A percentile compares a stretch with the other conserved stretches of the same genome.
These are phyloP conservation scores for Debaryomyces robertsiae DNA, from an alignment of 1,139 yeast genomes.

Conservation along the genomic window DNA sequence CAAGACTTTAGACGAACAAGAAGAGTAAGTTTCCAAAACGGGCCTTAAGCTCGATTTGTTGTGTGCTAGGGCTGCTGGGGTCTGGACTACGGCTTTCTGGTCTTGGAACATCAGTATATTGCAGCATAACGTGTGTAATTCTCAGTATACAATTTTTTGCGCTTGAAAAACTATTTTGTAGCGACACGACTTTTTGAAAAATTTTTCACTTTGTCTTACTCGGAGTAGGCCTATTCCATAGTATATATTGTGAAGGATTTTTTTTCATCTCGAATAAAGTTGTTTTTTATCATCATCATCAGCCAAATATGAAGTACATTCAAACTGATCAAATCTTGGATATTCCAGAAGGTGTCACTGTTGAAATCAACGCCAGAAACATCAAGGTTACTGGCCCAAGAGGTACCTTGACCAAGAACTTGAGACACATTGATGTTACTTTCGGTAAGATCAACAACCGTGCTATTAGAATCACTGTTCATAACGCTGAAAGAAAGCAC, in stretches of 20 bases:
- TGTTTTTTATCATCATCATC: conserved; percentile 20
- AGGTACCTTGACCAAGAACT: conserved; percentile 89
- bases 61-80: no score
- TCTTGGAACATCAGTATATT: conserved; percentile 6
- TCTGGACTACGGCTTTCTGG: no score
- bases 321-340: conserved; percentile 91
- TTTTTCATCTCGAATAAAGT: conserved; percentile 7
- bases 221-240: not conserved
- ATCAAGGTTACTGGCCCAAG: conserved; percentile 97
- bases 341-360: conserved; percentile 93
- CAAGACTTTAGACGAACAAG: conserved; percentile 73
- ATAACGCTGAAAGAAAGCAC: conserved; percentile 99
- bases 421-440: conserved; percentile 94
- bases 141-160: not conserved
- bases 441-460: conserved; percentile 73
- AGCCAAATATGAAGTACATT: conserved; percentile 77
- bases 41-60: not conserved
- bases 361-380: conserved; percentile 88
- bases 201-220: conserved; percentile 10
- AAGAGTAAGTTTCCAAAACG: conserved; percentile 8
- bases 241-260: conserved; percentile 8
- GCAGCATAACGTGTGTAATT: conserved; percentile 5
- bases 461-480: conserved; percentile 86
- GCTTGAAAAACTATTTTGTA: not conserved
- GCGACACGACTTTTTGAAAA: conserved; percentile 14